These are phyloP conservation scores for Scheffersomyces spartinae DNA, from an alignment of 805 yeast genomes.

Conservation along the genomic window DNA sequence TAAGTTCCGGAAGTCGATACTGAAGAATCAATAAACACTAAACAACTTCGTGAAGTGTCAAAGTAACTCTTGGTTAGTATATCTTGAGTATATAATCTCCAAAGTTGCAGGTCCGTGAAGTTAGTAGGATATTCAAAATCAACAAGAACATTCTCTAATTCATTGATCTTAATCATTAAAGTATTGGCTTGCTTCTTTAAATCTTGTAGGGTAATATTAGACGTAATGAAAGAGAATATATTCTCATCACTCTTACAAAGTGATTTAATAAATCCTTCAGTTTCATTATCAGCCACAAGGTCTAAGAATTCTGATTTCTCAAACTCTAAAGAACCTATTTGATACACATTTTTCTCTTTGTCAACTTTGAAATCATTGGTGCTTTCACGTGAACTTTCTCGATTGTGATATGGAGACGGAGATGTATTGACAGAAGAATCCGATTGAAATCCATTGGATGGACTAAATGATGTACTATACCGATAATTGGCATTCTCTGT, in stretches of 20 bases:
- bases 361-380: constrained; percentile 9
- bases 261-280: constrained; percentile 33
- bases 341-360: constrained; percentile 22
- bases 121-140: constrained; percentile 21
- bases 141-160: constrained; percentile 18
- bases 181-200: constrained; percentile 28
- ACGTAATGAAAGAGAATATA: constrained; percentile 26
- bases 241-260: constrained; percentile 17
- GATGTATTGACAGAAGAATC: background rate
- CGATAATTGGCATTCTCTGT: constrained; percentile 2
- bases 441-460: too few species aligned
- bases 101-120: constrained; percentile 14
- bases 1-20: constrained; percentile 11
- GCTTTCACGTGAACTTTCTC: constrained; percentile 1
- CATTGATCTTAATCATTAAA: constrained; percentile 17
- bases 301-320: constrained; percentile 30
- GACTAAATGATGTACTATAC: too few species aligned
- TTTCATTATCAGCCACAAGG: constrained; percentile 24
- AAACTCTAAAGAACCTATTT: constrained; percentile 35
- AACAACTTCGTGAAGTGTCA: constrained; percentile 18
- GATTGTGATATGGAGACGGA: constrained; percentile 1
- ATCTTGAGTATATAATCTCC: constrained; percentile 25
- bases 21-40: constrained; percentile 19
- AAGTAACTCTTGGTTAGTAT: constrained; percentile 18
- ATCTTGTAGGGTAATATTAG: constrained; percentile 31